phyloP scores from a whole-genome alignment of 495 filamentous ascomycete genomes.

The Aspergillus steynii region DNA sequence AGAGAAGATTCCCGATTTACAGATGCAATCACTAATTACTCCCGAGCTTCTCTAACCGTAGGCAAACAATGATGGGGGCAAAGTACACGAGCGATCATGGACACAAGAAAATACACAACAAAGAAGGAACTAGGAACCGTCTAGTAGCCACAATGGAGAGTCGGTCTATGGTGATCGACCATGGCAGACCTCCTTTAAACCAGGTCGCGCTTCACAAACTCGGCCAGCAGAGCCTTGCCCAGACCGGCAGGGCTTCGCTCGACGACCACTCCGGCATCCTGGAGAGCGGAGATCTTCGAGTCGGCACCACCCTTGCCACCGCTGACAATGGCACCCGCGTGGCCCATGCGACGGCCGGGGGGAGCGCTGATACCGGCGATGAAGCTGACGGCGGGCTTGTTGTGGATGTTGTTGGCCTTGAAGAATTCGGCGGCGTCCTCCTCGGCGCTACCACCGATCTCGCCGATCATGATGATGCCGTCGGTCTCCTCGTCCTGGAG shows the following conservation, averaged over 20 bases:
- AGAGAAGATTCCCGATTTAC: not conserved
- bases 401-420: slow-evolving; percentile 81
- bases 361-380: slow-evolving; percentile 98
- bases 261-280: slow-evolving; percentile 91
- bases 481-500: slow-evolving; percentile 94
- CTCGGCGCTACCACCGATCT: slow-evolving; percentile 96
- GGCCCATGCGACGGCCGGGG: slow-evolving; percentile 95
- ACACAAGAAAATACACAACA: slow-evolving; percentile 3
- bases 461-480: slow-evolving; percentile 99
- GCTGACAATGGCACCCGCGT: slow-evolving; percentile 95
- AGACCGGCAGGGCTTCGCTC: slow-evolving; percentile 91
- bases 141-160: slow-evolving; percentile 14
- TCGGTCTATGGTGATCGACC: not conserved
- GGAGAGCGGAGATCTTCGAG: slow-evolving; percentile 93
- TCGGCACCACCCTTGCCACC: slow-evolving; percentile 97
- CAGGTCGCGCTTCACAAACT: slow-evolving; percentile 95
- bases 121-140: slow-evolving; percentile 15
- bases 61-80: slow-evolving; percentile 12
- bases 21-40: slow-evolving; percentile 20
- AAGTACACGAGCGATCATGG: slow-evolving; percentile 22
- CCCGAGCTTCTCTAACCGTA: slow-evolving; percentile 31
- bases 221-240: slow-evolving; percentile 87
- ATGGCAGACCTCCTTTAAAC: slow-evolving; percentile 56
- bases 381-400: slow-evolving; percentile 97
- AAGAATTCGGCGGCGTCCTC: slow-evolving; percentile 98